These are phyloP conservation scores for Citropsis articulata DNA, from an alignment of 345 rosid genomes.

Conservation along the genomic window DNA sequence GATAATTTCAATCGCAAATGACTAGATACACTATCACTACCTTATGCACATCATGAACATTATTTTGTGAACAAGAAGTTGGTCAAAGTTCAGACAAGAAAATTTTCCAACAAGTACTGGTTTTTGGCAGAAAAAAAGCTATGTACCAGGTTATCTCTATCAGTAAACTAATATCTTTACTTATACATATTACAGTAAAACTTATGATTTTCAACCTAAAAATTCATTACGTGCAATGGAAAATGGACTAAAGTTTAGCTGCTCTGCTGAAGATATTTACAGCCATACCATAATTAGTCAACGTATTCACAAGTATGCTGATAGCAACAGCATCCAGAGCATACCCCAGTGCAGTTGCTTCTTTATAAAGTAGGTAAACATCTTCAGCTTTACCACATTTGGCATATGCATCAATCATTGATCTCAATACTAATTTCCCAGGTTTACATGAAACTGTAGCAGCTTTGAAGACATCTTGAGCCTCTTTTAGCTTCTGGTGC, in stretches of 20 bases:
- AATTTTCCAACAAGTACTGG: not conserved
- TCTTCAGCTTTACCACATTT: conserved; percentile 61
- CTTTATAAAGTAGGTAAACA: conserved; percentile 55
- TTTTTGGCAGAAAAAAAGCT: not conserved
- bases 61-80: not conserved
- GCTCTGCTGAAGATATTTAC: not conserved
- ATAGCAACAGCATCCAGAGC: conserved; percentile 52
- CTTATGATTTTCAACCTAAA: not conserved
- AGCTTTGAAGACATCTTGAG: conserved; percentile 46
- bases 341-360: conserved; percentile 38
- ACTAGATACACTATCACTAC: not conserved
- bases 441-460: conserved; percentile 37
- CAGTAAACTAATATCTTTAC: not conserved
- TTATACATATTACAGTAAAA: not conserved
- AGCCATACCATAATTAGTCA: conserved; percentile 59
- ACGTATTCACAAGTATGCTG: conserved; percentile 66
- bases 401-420: conserved; percentile 66
- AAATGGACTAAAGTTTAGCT: not conserved
- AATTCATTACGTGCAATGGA: not conserved
- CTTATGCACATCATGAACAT: not conserved
- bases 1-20: not conserved
- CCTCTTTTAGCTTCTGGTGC: conserved; percentile 48
- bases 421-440: conserved; percentile 42
- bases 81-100: not conserved
- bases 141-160: not conserved